phyloP scores from a whole-genome alignment of 345 rosid species.

The Citrus glauca region DNA sequence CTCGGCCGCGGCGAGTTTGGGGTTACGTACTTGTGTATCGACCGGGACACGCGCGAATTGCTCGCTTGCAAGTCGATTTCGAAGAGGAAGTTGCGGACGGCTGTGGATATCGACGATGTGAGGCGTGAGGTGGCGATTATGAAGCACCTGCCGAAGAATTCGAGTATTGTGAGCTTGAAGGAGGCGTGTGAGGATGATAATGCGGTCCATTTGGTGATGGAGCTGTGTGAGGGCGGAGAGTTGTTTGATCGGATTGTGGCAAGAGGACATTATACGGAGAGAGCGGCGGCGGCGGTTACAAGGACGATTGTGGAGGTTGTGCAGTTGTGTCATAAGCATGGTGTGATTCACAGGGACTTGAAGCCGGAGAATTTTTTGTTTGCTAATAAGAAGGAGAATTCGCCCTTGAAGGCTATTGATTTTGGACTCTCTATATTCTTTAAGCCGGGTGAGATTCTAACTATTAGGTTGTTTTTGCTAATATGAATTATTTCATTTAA shows the following conservation, averaged over 20 bases:
- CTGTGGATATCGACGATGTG: slow-evolving; percentile 93
- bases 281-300: slow-evolving; percentile 92
- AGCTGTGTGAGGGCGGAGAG: slow-evolving; percentile 99
- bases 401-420: slow-evolving; percentile 97
- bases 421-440: slow-evolving; percentile 97
- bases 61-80: slow-evolving; percentile 96
- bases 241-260: slow-evolving; percentile 99
- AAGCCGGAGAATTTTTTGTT: slow-evolving; percentile 98
- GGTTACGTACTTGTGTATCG: slow-evolving; percentile 92
- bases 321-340: slow-evolving; percentile 91
- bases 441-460: slow-evolving; percentile 73
- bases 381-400: slow-evolving; percentile 98
- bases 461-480: not conserved
- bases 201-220: slow-evolving; percentile 99
- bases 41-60: slow-evolving; percentile 66
- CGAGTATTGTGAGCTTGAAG: slow-evolving; percentile 85
- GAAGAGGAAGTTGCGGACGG: slow-evolving; percentile 90
- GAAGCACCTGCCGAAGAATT: slow-evolving; percentile 84
- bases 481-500: not conserved
- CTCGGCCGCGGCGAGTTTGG: slow-evolving; percentile 99
- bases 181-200: slow-evolving; percentile 97
- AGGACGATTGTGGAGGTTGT: slow-evolving; percentile 95
- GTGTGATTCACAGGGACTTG: slow-evolving; percentile 97
- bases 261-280: slow-evolving; percentile 94
- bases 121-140: slow-evolving; percentile 95